These are phyloP conservation scores for Stemphylium beticola DNA, from an alignment of 2,329 filamentous ascomycete genomes.

Conservation along the genomic window DNA sequence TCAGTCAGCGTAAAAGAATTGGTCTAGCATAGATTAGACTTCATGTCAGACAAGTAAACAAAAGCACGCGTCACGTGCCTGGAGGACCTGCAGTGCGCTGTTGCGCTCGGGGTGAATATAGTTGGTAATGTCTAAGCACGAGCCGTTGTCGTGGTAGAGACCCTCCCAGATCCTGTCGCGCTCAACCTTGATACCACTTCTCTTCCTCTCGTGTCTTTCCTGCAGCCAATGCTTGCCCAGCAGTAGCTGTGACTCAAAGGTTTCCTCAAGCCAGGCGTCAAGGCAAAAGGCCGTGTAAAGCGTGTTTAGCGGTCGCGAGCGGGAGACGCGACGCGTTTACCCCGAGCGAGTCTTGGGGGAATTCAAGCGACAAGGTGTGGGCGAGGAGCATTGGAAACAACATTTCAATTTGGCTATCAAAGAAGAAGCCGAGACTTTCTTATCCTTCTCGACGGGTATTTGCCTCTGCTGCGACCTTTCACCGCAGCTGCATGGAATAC, in stretches of 20 bases:
- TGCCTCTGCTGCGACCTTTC: not conserved
- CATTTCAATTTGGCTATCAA: not conserved
- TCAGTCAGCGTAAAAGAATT: conserved; percentile 38
- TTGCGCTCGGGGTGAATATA: conserved; percentile 11
- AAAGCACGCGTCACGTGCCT: conserved; percentile 24
- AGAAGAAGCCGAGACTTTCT: not conserved
- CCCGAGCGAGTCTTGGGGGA: not conserved
- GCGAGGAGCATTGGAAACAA: not conserved
- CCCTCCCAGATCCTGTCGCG: conserved; percentile 23
- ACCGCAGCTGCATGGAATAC: not conserved
- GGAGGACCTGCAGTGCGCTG: conserved; percentile 28
- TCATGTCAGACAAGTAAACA: conserved; percentile 3
- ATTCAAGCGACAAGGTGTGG: not conserved
- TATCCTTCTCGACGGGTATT: not conserved
- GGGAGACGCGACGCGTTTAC: conserved; percentile 23
- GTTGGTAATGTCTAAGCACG: conserved; percentile 37
- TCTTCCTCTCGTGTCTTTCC: conserved; percentile 16
- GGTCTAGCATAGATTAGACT: conserved; percentile 7
- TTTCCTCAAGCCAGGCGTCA: conserved; percentile 31
- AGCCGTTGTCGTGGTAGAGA: conserved; percentile 46
- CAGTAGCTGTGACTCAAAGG: conserved; percentile 26
- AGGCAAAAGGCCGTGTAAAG: conserved; percentile 24
- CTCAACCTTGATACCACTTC: conserved; percentile 5
- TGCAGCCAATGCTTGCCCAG: conserved; percentile 33
- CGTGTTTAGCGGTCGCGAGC: not conserved